phyloP scores from a whole-genome alignment of 2,329 filamentous ascomycete genomes.

The Monilinia laxa region DNA sequence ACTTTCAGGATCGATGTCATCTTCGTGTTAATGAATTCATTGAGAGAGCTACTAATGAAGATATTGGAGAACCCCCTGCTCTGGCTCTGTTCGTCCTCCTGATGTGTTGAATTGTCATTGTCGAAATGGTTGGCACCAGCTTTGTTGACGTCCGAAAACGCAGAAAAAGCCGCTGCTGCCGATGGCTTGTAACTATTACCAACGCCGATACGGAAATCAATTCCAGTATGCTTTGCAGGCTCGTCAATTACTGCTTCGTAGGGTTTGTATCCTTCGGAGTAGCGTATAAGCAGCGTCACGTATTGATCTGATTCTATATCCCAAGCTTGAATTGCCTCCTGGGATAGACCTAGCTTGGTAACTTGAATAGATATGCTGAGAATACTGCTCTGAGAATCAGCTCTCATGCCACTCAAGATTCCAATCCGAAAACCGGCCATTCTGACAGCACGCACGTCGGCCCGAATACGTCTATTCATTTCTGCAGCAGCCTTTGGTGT shows the following conservation, averaged over 20 bases:
- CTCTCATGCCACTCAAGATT: conserved; percentile 52
- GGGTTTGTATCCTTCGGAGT: conserved; percentile 59
- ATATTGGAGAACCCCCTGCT: conserved; percentile 51
- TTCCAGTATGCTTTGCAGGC: conserved; percentile 42
- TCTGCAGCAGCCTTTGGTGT: conserved; percentile 25
- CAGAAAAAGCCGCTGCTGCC: conserved; percentile 42
- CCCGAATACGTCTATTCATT: conserved; percentile 47
- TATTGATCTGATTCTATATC: conserved; percentile 65
- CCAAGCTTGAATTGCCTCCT: conserved; percentile 77
- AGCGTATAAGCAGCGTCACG: conserved; percentile 69
- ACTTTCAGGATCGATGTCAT: conserved; percentile 63
- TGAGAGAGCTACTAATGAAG: conserved; percentile 71
- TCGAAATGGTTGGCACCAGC: conserved; percentile 26
- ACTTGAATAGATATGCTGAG: conserved; percentile 70
- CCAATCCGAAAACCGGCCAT: conserved; percentile 70
- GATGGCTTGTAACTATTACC: conserved; percentile 73
- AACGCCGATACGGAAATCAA: conserved; percentile 68
- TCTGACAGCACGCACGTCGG: conserved; percentile 62
- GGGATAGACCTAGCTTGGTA: conserved; percentile 68
- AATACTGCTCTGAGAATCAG: conserved; percentile 46
- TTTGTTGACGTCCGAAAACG: conserved; percentile 39
- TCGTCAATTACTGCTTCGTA: conserved; percentile 54
- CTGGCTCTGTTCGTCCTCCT: neutral
- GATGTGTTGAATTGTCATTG: neutral
- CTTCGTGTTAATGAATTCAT: conserved; percentile 64